These are phyloP conservation scores for Marasmius oreades DNA, from an alignment of 1,284 basidiomycete genomes.

Conservation along the genomic window DNA sequence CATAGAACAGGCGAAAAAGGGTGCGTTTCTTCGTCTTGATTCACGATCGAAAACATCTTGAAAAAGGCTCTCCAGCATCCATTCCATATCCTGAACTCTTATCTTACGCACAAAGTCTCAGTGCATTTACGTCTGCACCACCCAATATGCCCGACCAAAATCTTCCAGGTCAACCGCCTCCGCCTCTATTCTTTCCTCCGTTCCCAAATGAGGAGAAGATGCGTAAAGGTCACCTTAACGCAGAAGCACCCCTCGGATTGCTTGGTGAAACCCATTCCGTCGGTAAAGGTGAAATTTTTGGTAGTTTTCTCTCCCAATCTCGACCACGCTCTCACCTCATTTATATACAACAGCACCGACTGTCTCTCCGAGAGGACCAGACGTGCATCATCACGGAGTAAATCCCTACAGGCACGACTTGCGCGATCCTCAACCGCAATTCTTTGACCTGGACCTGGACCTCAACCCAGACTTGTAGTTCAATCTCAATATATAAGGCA, in stretches of 20 bases:
- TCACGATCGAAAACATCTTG: neutral
- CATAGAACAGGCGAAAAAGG: slow-evolving; percentile 67
- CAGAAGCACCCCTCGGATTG: slow-evolving; percentile 69
- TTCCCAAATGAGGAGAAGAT: slow-evolving; percentile 87
- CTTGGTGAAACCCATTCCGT: slow-evolving; percentile 78
- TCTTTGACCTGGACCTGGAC: slow-evolving; percentile 14
- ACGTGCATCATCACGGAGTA: slow-evolving; percentile 45
- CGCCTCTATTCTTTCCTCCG: slow-evolving; percentile 77
- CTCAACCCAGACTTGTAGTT: neutral
- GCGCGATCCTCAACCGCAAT: slow-evolving; percentile 8
- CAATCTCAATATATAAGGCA: too few species aligned
- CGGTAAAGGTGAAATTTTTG: slow-evolving; percentile 55
- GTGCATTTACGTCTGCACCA: slow-evolving; percentile 79
- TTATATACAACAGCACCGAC: slow-evolving; percentile 43
- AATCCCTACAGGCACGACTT: slow-evolving; percentile 54
- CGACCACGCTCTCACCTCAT: slow-evolving; percentile 9
- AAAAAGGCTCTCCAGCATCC: slow-evolving; percentile 42
- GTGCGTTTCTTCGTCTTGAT: slow-evolving; percentile 33
- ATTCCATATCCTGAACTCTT: slow-evolving; percentile 78
- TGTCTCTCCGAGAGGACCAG: slow-evolving; percentile 50
- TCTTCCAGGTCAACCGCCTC: slow-evolving; percentile 64
- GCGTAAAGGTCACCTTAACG: slow-evolving; percentile 72
- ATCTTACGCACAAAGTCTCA: slow-evolving; percentile 76
- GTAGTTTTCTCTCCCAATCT: neutral
- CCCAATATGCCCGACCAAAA: slow-evolving; percentile 75